Conservation (phyloP, 176 grass and related monocot genomes). For the Musa troglodytarum region DNA sequence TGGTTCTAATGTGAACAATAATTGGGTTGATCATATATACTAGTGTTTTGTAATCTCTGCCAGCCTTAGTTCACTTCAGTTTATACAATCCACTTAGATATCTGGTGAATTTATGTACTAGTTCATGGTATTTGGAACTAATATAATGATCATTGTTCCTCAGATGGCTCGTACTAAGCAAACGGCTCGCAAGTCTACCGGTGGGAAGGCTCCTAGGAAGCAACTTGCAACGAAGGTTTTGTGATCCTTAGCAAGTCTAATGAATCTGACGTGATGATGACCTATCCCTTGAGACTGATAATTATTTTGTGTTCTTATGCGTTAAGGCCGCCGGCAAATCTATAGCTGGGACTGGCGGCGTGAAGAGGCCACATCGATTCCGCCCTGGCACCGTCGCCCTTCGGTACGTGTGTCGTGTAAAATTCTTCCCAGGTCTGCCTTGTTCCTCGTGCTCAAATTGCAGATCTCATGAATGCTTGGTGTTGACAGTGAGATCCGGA, state of each 20-base stretch:
- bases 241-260: neutral
- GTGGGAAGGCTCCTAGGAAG: slow-evolving; percentile 46
- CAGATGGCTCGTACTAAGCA: slow-evolving; percentile 52
- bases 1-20: no score
- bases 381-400: slow-evolving; percentile 46
- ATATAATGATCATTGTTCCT: neutral
- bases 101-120: no score
- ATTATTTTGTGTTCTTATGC: neutral
- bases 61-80: no score
- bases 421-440: neutral
- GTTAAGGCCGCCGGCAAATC: slow-evolving; percentile 37
- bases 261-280: neutral
- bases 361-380: slow-evolving; percentile 45
- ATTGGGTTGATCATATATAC: no score
- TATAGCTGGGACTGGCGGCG: slow-evolving; percentile 34
- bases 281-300: neutral
- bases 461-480: neutral
- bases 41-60: no score
- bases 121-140: neutral
- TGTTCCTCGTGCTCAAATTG: neutral
- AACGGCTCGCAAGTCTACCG: slow-evolving; percentile 35
- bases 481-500: slow-evolving; percentile 50
- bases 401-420: slow-evolving; percentile 13
- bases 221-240: slow-evolving; percentile 43
- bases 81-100: no score